These are phyloP conservation scores for Caloboletus firmus DNA, from an alignment of 1,284 basidiomycete species.

Conservation along the genomic window DNA sequence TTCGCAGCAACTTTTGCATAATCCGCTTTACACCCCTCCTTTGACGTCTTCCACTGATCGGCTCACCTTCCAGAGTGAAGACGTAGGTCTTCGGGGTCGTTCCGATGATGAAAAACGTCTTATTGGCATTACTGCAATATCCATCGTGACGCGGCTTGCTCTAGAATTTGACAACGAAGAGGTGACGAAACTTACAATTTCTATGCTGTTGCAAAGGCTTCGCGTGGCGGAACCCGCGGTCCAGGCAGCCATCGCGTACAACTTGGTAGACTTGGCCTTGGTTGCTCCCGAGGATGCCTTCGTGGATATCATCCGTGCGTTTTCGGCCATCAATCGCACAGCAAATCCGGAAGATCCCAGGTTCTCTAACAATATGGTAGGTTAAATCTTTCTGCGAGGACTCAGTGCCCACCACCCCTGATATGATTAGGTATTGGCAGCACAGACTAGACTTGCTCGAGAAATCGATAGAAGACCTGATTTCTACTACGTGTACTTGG, in stretches of 20 bases:
- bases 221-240: constrained; percentile 81
- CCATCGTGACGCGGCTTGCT: constrained; percentile 81
- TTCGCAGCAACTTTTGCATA: constrained; percentile 41
- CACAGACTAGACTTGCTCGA: constrained; percentile 84
- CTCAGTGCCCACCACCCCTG: not conserved
- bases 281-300: constrained; percentile 78
- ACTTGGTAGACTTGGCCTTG: constrained; percentile 87
- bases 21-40: constrained; percentile 44
- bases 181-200: constrained; percentile 83
- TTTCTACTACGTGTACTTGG: constrained; percentile 77
- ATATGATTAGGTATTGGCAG: constrained; percentile 66
- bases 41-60: constrained; percentile 44
- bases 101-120: constrained; percentile 85
- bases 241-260: constrained; percentile 89
- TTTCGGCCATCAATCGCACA: constrained; percentile 84
- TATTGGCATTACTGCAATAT: constrained; percentile 88
- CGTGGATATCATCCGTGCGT: constrained; percentile 80
- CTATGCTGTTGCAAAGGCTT: constrained; percentile 90
- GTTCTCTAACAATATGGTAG: constrained; percentile 83
- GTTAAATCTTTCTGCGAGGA: not conserved
- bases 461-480: constrained; percentile 73
- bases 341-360: constrained; percentile 83
- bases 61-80: constrained; percentile 32
- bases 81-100: constrained; percentile 58
- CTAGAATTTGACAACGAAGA: constrained; percentile 82